A percentile compares a stretch with the other conserved stretches of the same genome.
Conservation (phyloP, 306 rosid genomes). For the Citrullus colocynthis region DNA sequence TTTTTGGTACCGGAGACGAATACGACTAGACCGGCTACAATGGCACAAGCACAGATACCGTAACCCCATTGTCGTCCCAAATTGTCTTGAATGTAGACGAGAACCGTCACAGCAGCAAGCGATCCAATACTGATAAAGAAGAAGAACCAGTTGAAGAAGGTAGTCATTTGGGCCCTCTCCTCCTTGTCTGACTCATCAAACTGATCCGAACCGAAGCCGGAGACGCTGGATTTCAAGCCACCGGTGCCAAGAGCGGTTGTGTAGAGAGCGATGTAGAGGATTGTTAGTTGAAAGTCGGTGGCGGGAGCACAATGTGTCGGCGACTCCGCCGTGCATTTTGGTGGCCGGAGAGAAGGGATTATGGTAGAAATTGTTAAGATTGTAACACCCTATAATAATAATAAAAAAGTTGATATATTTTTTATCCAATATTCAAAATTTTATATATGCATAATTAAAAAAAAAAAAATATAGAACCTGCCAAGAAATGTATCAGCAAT, state of each 20-base stretch:
- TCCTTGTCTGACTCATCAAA: slow-evolving; percentile 47
- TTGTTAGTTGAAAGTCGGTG: slow-evolving; percentile 28
- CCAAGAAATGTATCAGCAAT: slow-evolving; percentile 85
- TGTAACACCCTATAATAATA: slow-evolving; percentile 49
- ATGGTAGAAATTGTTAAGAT: slow-evolving; percentile 65
- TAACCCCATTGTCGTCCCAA: slow-evolving; percentile 74
- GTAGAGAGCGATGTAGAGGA: slow-evolving; percentile 59
- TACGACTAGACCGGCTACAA: slow-evolving; percentile 34
- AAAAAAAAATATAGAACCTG: slow-evolving; percentile 23
- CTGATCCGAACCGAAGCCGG: slow-evolving; percentile 85
- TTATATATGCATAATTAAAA: not conserved
- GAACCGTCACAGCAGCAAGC: slow-evolving; percentile 48
- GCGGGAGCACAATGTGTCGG: slow-evolving; percentile 32
- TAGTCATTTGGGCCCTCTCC: slow-evolving; percentile 43
- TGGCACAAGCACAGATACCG: slow-evolving; percentile 57
- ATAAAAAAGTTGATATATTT: not conserved
- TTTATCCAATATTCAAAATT: not conserved
- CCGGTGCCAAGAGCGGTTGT: slow-evolving; percentile 78
- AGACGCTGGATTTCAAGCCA: slow-evolving; percentile 79
- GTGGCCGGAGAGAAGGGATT: slow-evolving; percentile 70
- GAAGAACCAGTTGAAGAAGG: slow-evolving; percentile 84
- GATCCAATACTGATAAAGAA: slow-evolving; percentile 82
- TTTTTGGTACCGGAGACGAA: slow-evolving; percentile 58
- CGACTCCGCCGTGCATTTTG: slow-evolving; percentile 26
- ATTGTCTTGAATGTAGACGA: slow-evolving; percentile 67